Conservation (phyloP, 441 rosid species). For the Macaranga tanarius region DNA sequence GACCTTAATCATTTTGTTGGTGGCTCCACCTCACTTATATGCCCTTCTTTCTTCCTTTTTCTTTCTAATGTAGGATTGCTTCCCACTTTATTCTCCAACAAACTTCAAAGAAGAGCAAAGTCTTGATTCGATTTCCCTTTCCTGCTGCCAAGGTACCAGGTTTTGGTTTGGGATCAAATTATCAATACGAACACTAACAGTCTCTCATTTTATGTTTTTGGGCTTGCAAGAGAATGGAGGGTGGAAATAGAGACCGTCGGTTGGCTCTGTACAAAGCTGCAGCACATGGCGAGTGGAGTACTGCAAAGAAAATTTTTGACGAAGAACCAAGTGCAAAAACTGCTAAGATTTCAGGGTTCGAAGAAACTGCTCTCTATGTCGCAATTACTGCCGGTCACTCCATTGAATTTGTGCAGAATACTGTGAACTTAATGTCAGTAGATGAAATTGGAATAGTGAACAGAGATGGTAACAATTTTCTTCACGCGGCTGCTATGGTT, state of each 20-base stretch:
- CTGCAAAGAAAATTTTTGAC: not conserved
- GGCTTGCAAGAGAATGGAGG: not conserved
- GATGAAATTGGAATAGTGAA: not conserved
- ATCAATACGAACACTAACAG: too few relatives aligned
- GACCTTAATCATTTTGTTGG: too few relatives aligned
- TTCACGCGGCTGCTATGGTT: not conserved
- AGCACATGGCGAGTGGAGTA: not conserved
- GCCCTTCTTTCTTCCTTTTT: too few relatives aligned
- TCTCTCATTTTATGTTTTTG: too few relatives aligned
- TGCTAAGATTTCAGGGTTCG: not conserved
- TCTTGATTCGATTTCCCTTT: too few relatives aligned
- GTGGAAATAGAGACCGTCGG: not conserved
- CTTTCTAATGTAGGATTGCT: too few relatives aligned
- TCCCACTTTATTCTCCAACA: too few relatives aligned
- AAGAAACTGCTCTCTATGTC: conserved; percentile 8
- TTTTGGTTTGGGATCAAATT: too few relatives aligned
- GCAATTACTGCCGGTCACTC: not conserved
- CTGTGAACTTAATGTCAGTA: not conserved
- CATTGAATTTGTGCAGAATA: not conserved
- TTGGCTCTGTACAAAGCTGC: conserved; percentile 9
- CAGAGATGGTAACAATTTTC: not conserved
- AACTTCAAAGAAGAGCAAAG: too few relatives aligned
- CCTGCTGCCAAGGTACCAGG: too few relatives aligned
- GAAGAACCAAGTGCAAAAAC: not conserved
- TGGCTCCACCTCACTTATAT: too few relatives aligned